phyloP scores from a whole-genome alignment of 805 yeast species.

The Ogataea angusta region DNA sequence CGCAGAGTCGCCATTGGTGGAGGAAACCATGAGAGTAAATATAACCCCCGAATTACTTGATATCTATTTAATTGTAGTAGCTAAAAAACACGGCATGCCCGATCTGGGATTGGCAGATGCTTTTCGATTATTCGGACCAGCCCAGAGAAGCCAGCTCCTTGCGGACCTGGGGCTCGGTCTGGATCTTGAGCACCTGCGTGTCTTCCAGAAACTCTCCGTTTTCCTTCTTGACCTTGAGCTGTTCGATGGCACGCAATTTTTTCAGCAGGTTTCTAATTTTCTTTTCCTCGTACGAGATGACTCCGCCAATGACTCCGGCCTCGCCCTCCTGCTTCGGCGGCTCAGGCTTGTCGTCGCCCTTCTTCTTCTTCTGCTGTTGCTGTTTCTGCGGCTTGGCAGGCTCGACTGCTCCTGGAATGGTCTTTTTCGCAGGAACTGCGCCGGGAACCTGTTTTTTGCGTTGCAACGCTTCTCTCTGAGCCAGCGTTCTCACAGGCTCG shows the following conservation, averaged over 20 bases:
- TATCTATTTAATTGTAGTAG: constrained; percentile 4
- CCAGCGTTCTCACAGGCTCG: constrained; percentile 46
- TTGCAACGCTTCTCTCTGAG: constrained; percentile 50
- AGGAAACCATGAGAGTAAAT: constrained; percentile 5
- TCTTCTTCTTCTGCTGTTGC: constrained; percentile 59
- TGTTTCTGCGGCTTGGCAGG: constrained; percentile 44
- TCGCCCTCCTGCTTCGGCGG: constrained; percentile 18
- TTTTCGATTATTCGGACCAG: constrained; percentile 34
- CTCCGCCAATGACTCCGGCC: constrained; percentile 56
- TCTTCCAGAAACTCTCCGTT: constrained; percentile 84
- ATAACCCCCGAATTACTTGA: constrained; percentile 5
- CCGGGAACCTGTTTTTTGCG: constrained; percentile 28
- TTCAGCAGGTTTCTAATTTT: constrained; percentile 86
- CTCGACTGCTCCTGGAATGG: constrained; percentile 55
- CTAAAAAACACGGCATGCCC: constrained; percentile 4
- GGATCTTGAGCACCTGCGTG: constrained; percentile 86
- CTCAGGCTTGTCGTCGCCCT: constrained; percentile 23
- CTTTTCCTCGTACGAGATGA: constrained; percentile 79
- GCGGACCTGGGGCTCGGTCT: constrained; percentile 79
- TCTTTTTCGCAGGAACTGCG: constrained; percentile 30
- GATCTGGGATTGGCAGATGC: constrained; percentile 4
- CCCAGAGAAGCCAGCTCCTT: constrained; percentile 74
- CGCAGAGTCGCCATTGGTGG: constrained; percentile 13
- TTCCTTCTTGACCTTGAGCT: constrained; percentile 79
- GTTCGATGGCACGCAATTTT: constrained; percentile 93